Evolutionary conservation across 2,329 filamentous ascomycete genomes (phyloP), one percentile per base, ranked within the genome.

Genomic region (Arthrobotrys musiformis): DNA sequence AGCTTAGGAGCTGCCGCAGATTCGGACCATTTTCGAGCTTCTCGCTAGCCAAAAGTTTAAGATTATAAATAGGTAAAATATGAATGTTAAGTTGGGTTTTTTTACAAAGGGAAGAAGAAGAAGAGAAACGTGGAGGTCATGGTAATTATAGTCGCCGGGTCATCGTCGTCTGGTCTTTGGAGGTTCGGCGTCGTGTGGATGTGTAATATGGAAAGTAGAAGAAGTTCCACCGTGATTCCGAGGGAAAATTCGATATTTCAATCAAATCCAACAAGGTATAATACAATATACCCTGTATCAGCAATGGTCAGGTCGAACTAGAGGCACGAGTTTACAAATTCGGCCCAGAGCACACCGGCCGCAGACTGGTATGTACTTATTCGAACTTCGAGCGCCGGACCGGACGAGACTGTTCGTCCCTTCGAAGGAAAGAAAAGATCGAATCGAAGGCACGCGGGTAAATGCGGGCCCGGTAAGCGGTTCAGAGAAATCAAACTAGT

Each of bases 391-490:
- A 4, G 35, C 48, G 48, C 69, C 61, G 60, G 58, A 67, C 52
- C 69, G 69, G 61, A 40, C 60, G 13, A 17, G 37, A 42, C 7
- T 24, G n/a, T 2, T 42, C n/a, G n/a, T n/a, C n/a, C n/a, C n/a
- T n/a, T 42, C 17, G 37, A 42, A 42, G 37, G 30, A 9, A 33
- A 33, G 37, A n/a, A 13, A n/a, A 42, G 40, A n/a, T n/a, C n/a
- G n/a, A 11, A 24, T 35, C 30, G 28, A 50, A 4, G 8, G 6
- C 11, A n/a, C 17, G 52, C 69, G 69, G 69, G 69, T 73, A 73
- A 73, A 73, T 73, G 61, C 69, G 69, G 69, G 64, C 67, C 26
- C 44, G 9, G 15, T 42, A 19, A 15, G 17, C 40, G 40, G n/a
- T n/a, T n/a, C 9, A 42, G 13, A 2, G 1, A 42, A 42, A 17